Base-by-base conservation (phyloP, 2,329 filamentous ascomycete genomes). In the Fusarium dlaminii region DNA sequence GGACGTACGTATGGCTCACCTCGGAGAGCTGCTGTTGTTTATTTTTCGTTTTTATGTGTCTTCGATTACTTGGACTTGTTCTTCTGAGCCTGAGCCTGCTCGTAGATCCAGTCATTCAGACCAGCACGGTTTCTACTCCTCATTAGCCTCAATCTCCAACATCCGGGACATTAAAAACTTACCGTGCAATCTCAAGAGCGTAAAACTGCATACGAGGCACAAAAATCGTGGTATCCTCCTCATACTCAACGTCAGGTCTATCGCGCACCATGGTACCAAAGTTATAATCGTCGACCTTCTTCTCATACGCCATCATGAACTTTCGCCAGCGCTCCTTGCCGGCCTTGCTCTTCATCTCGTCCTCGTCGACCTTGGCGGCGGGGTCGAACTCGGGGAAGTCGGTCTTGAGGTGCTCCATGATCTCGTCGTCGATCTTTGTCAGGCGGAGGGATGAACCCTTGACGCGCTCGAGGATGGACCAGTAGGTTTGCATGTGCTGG, bases 401-500 rank as follows among this genome's bases (percentile, higher is more conserved):
- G 74, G 88, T 87, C 83, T 91, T 91, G 78, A 99, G 93, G 84
- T 98, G 94, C 75, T 94, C 92, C 84, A 93, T 91, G 83, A 99
- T 99, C 49, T 98, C 95, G 82, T 98, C 92, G 85, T 99, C 96
- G 79, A 97, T 89, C 86, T 96, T 96, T 70, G 96, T 99, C 73
- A 99, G 90, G 72, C 94, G 93, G 68, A 99, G 88, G 72, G 91
- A 87, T n/a, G 95, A 98, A 76, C 96, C 96, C 78, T 90, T 94
- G 76, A 97, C 90, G 81, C 93, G 94, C 84, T 98, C 93, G 78
- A 99, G 93, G 81, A 99, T 96, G 59, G 92, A 88, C 96, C 96
- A 99, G 88, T 99, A 98, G 55, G 96, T 98, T 80, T 94, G 90
- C 89, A 99, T 94, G 84, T 99, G 96, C 84, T 98, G 94, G 42